A percentile compares a stretch with the other conserved stretches of the same genome.
phyloP scores from a whole-genome alignment of 2,329 filamentous ascomycete species.

The Trichoderma aggressivum region DNA sequence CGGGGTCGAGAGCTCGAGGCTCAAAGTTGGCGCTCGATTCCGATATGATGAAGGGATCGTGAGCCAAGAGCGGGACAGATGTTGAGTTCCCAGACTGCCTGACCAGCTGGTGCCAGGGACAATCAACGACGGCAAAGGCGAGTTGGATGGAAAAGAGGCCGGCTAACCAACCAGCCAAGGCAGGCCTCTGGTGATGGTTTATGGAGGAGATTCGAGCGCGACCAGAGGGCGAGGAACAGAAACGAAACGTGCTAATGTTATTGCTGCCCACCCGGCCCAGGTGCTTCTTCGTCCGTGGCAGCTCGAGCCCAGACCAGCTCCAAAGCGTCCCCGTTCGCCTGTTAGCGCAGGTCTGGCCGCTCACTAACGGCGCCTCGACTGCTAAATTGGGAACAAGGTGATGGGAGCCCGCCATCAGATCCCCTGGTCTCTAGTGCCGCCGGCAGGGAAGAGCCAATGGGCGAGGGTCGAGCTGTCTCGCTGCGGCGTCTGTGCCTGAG shows the following conservation, averaged over 20 bases:
- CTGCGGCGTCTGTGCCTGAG: not conserved
- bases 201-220: constrained; percentile 3
- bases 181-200: constrained; percentile 5
- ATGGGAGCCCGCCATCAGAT: constrained; percentile 13
- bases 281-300: constrained; percentile 15
- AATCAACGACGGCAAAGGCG: not conserved
- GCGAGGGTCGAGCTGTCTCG: not conserved
- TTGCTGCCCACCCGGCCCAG: constrained; percentile 1
- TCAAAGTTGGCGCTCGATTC: not conserved
- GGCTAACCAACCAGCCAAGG: constrained; percentile 12
- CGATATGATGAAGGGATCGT: not conserved
- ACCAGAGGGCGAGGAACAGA: constrained; percentile 5
- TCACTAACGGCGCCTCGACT: constrained; percentile 19
- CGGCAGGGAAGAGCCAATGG: constrained; percentile 1
- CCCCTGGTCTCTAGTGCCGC: constrained; percentile 6
- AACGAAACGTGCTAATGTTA: constrained; percentile 16
- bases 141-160: not conserved
- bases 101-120: not conserved
- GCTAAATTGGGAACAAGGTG: constrained; percentile 20
- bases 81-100: not conserved
- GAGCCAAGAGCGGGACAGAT: not conserved
- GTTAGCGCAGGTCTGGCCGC: constrained; percentile 16
- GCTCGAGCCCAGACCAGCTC: constrained; percentile 17
- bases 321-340: constrained; percentile 3
- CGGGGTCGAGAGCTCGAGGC: not conserved